Conservation (phyloP, 2,329 filamentous ascomycete species). For the Hirsutella minnesotensis region DNA sequence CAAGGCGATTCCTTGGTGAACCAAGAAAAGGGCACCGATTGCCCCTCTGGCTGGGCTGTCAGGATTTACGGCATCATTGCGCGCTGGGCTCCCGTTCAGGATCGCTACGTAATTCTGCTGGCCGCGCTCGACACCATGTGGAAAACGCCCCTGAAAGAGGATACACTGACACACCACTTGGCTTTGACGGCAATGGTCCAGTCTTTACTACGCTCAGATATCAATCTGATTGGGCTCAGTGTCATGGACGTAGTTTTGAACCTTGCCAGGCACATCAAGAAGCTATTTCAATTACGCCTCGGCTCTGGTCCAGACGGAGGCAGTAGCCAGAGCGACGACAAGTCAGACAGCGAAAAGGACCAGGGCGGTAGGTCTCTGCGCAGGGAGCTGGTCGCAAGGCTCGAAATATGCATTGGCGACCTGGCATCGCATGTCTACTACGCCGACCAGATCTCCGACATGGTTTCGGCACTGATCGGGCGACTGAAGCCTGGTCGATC, state of each 20-base stretch:
- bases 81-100: constrained; percentile 85
- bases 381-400: constrained; percentile 52
- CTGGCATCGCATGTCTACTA: constrained; percentile 95
- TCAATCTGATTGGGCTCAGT: constrained; percentile 90
- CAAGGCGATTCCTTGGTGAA: constrained; percentile 43
- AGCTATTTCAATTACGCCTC: constrained; percentile 55
- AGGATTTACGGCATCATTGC: constrained; percentile 70
- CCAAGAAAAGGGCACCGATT: constrained; percentile 25
- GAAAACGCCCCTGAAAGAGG: constrained; percentile 55
- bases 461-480: constrained; percentile 70
- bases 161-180: constrained; percentile 61
- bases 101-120: constrained; percentile 82
- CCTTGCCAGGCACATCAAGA: constrained; percentile 71
- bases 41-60: constrained; percentile 63
- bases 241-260: constrained; percentile 90
- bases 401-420: constrained; percentile 79
- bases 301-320: constrained; percentile 18
- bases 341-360: constrained; percentile 18
- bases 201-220: constrained; percentile 71
- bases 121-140: constrained; percentile 68
- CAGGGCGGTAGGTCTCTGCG: constrained; percentile 32
- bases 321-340: constrained; percentile 19
- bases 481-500: constrained; percentile 58
- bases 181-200: constrained; percentile 68
- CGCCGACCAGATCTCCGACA: constrained; percentile 88